Base-by-base conservation (phyloP, 495 filamentous ascomycete genomes). In the Hypoxylon lienhwacheense region DNA sequence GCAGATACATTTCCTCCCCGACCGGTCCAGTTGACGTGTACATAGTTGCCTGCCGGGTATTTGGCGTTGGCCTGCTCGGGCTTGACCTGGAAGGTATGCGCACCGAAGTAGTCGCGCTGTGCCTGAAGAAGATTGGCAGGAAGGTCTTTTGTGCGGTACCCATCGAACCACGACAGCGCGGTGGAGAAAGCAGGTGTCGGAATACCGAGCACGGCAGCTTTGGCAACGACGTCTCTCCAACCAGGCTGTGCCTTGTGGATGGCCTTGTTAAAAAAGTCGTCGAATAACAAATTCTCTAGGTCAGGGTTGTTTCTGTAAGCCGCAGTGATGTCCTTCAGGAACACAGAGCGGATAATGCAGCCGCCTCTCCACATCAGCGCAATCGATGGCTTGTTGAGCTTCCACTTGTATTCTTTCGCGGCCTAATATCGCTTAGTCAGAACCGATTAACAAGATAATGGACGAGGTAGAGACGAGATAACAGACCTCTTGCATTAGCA, bases 291-390 rank as follows among this genome's bases (percentile, higher is more conserved):
- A 79, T 98, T 98, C 85, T 98, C 90, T 36, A 98, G 86, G 51
- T 98, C 89, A 40, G 91, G 88, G 79, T 97, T 84, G 39, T 81
- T 84, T 74, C 93, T 91, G 83, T 97, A 98, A 36, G 93, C 93
- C 47, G 85, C 85, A 57, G 95, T 98, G 77, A 98, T 98, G 71
- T 98, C 91, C 82, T 97, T 97, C 54, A 98, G 78, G 90, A 98
- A 98, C 70, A 98, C 93, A 57, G 95, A 97, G 74, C 93, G 93
- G 77, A 98, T 98, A 70, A 98, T 98, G 85, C 93, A 98, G 53
- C 93, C 93, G 76, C 93, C 93, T 72, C 93, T 90, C 93, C 93
- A 98, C 93, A 98, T 98, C 69, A 98, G 85, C 56, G 93, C 93
- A 69, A 98, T 98, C 55, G 95, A 96, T 49, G 93, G 93, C 85